phyloP scores from a whole-genome alignment of 2,329 filamentous ascomycete genomes.

The Neobulgaria alba region DNA sequence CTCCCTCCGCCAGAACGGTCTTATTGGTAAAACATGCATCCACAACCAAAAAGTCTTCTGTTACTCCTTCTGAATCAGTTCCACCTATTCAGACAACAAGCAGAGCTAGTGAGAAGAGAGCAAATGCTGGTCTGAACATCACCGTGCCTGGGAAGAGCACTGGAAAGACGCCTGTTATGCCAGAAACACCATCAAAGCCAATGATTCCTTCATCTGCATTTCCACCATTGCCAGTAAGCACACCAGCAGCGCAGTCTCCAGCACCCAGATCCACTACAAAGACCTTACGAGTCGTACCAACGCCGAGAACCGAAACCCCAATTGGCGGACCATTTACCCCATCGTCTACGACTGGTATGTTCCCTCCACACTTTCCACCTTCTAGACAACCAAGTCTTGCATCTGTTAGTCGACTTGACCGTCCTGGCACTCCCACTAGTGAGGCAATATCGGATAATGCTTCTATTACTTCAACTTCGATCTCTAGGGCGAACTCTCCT shows the following conservation, averaged over 20 bases:
- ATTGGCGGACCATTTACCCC: conserved; percentile 28
- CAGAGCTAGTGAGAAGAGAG: conserved; percentile 19
- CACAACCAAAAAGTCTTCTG: conserved; percentile 8
- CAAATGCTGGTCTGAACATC: conserved; percentile 37
- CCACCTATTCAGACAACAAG: conserved; percentile 4
- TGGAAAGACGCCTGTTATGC: conserved; percentile 7
- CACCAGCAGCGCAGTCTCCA: conserved; percentile 42
- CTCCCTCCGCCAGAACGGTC: conserved; percentile 8
- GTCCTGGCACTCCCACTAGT: conserved; percentile 65
- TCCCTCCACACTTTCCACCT: conserved; percentile 33
- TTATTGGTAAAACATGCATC: conserved; percentile 1
- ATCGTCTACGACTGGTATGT: conserved; percentile 28
- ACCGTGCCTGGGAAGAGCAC: conserved; percentile 37
- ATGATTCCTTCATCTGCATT: conserved; percentile 33
- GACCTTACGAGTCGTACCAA: conserved; percentile 61
- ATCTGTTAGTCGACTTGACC: conserved; percentile 37
- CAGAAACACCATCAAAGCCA: conserved; percentile 15
- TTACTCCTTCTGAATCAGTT: background rate
- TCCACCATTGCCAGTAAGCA: conserved; percentile 41
- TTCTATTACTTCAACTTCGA: conserved; percentile 62
- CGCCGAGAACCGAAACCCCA: conserved; percentile 52
- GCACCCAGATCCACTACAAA: conserved; percentile 46
- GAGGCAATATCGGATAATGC: conserved; percentile 71
- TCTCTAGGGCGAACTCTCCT: conserved; percentile 66
- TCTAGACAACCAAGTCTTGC: conserved; percentile 43